Base-by-base conservation (phyloP, 805 yeast genomes). In the Wickerhamiella azyma region DNA sequence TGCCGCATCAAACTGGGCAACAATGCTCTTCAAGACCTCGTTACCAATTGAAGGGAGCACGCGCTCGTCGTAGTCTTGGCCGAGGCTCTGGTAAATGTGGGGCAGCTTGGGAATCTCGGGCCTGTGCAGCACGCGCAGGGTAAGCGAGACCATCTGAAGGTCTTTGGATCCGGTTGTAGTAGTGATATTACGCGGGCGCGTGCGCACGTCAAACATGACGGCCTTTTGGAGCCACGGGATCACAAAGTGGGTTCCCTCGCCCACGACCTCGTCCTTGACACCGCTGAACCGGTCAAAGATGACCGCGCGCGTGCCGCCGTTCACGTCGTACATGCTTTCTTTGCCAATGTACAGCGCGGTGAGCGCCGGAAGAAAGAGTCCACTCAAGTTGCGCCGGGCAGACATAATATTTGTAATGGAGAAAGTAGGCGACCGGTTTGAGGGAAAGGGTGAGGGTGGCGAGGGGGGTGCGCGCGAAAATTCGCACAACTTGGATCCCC, bases 101-200 rank as follows among this genome's bases (percentile, higher is more conserved):
- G 98, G 96, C 57, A 92, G 71, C 52, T 73, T 74, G 56, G 70
- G 63, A 41, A 92, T 94, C 51, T 86, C 95, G 0, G 98, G 98
- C 59, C 97, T 76, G 66, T 85, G 95, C 55, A 92, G 71, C 39
- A 92, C 95, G 59, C 98, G 77, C 60, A 92, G 71, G 2, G 97
- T 92, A 61, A 92, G 70, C 9, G 94, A 79, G 32, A 92, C 98
- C 74, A 82, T 89, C 67, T 92, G 98, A 66, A 92, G 72, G 67
- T 92, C 98, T 66, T 89, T 92, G 19, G 96, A 85, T 32, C 98
- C 98, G 1, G 98, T 92, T 52, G 86, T 84, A 18, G 97, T 81
- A 38, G 94, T 78, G 58, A 92, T 88, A 55, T 82, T 84, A 66
- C 92, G 80, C 30, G 98, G 97, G 48, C 60, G 82, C n/a, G 96